phyloP scores from a whole-genome alignment of 371 early-diverging fungal species.

The Choanephora cucurbitarum region DNA sequence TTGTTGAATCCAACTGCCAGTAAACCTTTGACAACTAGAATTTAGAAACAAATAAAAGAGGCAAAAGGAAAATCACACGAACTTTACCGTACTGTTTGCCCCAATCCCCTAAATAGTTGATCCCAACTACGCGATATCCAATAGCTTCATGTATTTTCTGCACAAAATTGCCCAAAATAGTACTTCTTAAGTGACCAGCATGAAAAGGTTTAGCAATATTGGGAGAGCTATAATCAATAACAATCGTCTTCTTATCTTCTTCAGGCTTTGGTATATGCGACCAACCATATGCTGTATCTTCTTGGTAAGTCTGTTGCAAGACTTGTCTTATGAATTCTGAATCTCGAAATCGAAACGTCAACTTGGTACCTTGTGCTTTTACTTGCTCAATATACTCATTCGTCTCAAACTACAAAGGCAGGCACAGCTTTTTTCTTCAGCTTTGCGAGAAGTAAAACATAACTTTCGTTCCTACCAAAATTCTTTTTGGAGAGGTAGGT shows the following conservation, averaged over 20 bases:
- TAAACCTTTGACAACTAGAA: constrained; percentile 51
- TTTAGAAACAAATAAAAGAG: no score
- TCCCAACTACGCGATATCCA: constrained; percentile 86
- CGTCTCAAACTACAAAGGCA: constrained; percentile 49
- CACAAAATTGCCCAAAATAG: constrained; percentile 98
- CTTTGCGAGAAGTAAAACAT: no score
- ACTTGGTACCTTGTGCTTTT: constrained; percentile 3
- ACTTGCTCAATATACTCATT: constrained; percentile 39
- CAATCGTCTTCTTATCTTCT: constrained; percentile 55
- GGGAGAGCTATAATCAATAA: constrained; percentile 97
- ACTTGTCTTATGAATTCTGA: constrained; percentile 37
- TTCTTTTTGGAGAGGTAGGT: no score
- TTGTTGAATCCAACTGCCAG: constrained; percentile 93
- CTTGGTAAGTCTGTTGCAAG: constrained; percentile 47
- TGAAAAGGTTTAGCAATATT: constrained; percentile 99
- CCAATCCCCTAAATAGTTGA: constrained; percentile 99
- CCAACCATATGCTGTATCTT: constrained; percentile 35
- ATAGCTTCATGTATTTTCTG: constrained; percentile 81
- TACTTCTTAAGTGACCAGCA: constrained; percentile 98
- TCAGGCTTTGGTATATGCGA: constrained; percentile 13
- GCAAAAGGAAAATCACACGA: no score
- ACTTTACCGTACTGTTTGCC: constrained; percentile 97
- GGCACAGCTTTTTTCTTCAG: no score
- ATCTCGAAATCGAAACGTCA: constrained; percentile 20
- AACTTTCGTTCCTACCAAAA: no score